A percentile compares a stretch with the other conserved stretches of the same genome.
These are phyloP conservation scores for Suillus americanus DNA, from an alignment of 768 basidiomycete genomes.

Conservation along the genomic window DNA sequence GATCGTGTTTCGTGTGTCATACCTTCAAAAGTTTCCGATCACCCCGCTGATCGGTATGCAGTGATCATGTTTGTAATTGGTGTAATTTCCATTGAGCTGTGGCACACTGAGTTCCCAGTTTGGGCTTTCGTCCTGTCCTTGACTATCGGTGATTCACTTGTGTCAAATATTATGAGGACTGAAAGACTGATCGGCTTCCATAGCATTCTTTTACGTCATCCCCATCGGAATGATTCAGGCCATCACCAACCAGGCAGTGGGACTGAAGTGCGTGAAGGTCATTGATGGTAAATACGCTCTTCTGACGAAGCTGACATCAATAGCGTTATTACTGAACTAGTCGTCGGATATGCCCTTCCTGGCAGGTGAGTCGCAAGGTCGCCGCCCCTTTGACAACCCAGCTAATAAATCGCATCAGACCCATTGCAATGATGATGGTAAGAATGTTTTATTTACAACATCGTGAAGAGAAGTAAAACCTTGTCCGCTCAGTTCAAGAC, in stretches of 20 bases:
- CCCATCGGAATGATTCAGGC: constrained; percentile 43
- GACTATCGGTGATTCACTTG: constrained; percentile 10
- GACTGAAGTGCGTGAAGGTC: constrained; percentile 34
- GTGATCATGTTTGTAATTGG: constrained; percentile 35
- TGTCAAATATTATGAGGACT: background rate
- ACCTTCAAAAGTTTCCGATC: constrained; percentile 1
- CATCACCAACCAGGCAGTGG: constrained; percentile 77
- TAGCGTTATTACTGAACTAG: constrained; percentile 67
- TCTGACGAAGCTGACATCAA: background rate
- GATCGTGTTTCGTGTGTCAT: constrained; percentile 35
- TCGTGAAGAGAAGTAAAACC: constrained; percentile 14
- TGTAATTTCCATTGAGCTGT: constrained; percentile 35
- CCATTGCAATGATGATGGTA: constrained; percentile 74
- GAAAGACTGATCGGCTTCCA: background rate
- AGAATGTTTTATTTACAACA: background rate
- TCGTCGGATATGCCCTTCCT: constrained; percentile 56
- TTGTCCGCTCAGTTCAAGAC: constrained; percentile 50
- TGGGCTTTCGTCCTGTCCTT: constrained; percentile 35
- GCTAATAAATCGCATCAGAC: constrained; percentile 25
- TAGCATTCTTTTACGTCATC: constrained; percentile 32
- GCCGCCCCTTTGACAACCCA: background rate
- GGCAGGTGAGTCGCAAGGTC: constrained; percentile 35
- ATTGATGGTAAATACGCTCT: constrained; percentile 13
- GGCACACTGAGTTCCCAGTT: constrained; percentile 41
- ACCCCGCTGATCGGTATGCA: constrained; percentile 4